A percentile compares a stretch with the other conserved stretches of the same genome.
Conservation (phyloP, 1,284 basidiomycete species). For the Laetiporus sulphureus region DNA sequence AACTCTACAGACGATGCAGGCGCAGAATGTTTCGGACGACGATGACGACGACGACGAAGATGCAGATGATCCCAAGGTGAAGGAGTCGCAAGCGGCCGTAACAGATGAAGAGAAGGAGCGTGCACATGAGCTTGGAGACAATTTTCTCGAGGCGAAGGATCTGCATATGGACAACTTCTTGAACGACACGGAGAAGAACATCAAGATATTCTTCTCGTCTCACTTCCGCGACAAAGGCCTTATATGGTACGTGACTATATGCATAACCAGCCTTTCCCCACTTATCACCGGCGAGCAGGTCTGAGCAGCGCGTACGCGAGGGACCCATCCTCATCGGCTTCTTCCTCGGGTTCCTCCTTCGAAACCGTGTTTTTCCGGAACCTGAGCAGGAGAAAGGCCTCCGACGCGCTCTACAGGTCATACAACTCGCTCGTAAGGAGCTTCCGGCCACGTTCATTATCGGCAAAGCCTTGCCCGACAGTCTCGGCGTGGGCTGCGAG, state of each 20-base stretch:
- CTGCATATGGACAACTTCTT: slow-evolving; percentile 42
- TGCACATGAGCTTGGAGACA: slow-evolving; percentile 27
- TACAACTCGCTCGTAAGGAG: slow-evolving; percentile 46
- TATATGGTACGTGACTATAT: slow-evolving; percentile 40
- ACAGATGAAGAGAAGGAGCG: slow-evolving; percentile 15
- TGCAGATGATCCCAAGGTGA: slow-evolving; percentile 4
- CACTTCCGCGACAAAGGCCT: slow-evolving; percentile 58
- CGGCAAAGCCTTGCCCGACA: slow-evolving; percentile 48
- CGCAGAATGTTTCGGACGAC: slow-evolving; percentile 25
- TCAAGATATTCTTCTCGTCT: slow-evolving; percentile 59
- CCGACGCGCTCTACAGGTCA: slow-evolving; percentile 38
- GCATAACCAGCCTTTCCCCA: too few species aligned
- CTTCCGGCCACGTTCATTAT: slow-evolving; percentile 50
- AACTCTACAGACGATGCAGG: slow-evolving; percentile 8
- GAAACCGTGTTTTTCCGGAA: slow-evolving; percentile 47
- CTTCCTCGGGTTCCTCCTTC: slow-evolving; percentile 56
- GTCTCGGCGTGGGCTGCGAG: slow-evolving; percentile 40
- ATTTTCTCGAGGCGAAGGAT: slow-evolving; percentile 34
- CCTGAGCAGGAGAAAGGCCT: slow-evolving; percentile 37
- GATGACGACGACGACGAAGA: slow-evolving; percentile 26
- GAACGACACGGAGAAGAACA: slow-evolving; percentile 42
- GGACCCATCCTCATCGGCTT: slow-evolving; percentile 52
- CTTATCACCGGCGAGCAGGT: too few species aligned
- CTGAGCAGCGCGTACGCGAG: slow-evolving; percentile 25
- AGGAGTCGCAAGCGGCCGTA: slow-evolving; percentile 2